These are phyloP conservation scores for Globisporangium lucens DNA, from an alignment of 352 stramenopile genomes.

Conservation along the genomic window DNA sequence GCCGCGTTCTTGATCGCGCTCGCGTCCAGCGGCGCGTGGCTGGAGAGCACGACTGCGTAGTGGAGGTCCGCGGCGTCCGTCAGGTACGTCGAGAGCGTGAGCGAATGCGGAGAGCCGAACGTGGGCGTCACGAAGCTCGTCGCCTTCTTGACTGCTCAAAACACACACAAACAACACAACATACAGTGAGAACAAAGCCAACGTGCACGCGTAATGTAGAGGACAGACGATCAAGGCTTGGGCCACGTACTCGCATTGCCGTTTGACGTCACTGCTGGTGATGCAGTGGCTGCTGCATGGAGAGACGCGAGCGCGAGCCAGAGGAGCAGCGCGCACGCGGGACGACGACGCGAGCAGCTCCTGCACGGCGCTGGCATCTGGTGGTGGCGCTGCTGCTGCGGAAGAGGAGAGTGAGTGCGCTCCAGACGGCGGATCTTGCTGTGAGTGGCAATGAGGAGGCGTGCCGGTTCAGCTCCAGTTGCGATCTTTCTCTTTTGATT, in stretches of 20 bases:
- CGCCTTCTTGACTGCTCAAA: not conserved
- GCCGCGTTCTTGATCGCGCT: conserved; percentile 44
- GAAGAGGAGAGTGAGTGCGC: not conserved
- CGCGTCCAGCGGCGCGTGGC: conserved; percentile 37
- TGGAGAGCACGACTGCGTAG: conserved; percentile 51
- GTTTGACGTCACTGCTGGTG: not conserved
- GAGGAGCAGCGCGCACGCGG: not conserved
- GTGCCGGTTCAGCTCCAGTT: not conserved
- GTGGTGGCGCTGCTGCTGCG: not conserved
- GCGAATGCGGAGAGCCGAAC: conserved; percentile 32
- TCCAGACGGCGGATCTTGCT: not conserved
- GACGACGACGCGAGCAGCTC: not conserved
- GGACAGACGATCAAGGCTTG: not conserved
- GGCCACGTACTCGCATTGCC: conserved; percentile 6
- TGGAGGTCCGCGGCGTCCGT: conserved; percentile 72
- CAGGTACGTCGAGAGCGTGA: conserved; percentile 72
- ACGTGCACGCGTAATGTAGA: not conserved
- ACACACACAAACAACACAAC: not conserved
- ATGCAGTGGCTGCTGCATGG: not conserved
- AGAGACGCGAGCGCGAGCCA: not conserved
- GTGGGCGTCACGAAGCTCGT: conserved; percentile 54
- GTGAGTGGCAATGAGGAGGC: not conserved
- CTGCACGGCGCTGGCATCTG: not conserved
- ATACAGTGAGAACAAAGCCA: not conserved
- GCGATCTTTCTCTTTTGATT: conserved; percentile 1